Evolutionary conservation across 106 monocot genomes (phyloP), one percentile per base, ranked within the genome.

Genomic region (Allium fistulosum): DNA sequence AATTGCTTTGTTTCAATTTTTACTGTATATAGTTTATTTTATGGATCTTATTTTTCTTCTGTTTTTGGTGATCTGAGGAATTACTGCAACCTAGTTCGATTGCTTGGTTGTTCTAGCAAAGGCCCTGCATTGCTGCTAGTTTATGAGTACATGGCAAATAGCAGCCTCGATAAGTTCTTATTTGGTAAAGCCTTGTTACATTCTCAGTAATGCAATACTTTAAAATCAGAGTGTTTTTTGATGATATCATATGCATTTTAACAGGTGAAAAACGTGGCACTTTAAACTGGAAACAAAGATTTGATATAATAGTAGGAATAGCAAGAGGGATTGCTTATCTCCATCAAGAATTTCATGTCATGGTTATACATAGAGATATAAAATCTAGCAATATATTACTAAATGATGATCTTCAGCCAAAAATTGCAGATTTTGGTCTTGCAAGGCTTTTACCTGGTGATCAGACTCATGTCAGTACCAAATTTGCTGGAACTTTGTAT

Each of bases 401-500:
- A 53, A 85, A 86, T 69, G 85, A 79, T 17, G 73, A 85, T 63
- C 83, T 90, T 46, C 78, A 73, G 68, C 82, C 90, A 15, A 85
- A 64, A 59, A 80, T 90, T 68, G 90, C 85, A 8, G 90, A 90
- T 76, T 90, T 90, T 76, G 90, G 90, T n/a, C 78, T 90, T 4
- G 90, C 83, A 78, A 73, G 85, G 48, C 90, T 90, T 74, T 51
- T 83, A 14, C 90, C 90, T 26, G 69, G 74, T 15, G 90, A 83
- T 37, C 75, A 83, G 46, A 90, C 83, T 76, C 90, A 90, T 72
- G 76, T 85, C 47, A 90, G 78, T 46, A 86, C 90, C 52, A 71
- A 69, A 71, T 85, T 90, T 80, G 90, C 90, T 15, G 90, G 90
- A 64, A 90, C 90, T 26, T 61, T 90, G 90, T 86, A 83, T 56